These are phyloP conservation scores for Chlamydomonas eustigma DNA, from an alignment of 139 green algal genomes.

Conservation along the genomic window DNA sequence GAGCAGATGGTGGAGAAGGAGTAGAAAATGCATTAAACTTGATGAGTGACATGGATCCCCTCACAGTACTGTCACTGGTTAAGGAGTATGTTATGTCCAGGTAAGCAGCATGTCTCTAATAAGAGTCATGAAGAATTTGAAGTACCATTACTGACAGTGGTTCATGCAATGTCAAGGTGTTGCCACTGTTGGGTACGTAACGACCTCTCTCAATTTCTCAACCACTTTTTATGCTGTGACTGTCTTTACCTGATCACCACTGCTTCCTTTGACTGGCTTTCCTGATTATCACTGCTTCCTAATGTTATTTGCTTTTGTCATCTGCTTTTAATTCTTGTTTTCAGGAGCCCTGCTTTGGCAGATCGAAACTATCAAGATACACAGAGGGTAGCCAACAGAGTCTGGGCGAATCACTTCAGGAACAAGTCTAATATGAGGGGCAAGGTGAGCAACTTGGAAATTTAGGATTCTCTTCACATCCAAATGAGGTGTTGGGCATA, in stretches of 20 bases:
- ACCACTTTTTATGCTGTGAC: too few relatives aligned
- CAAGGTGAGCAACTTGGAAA: constrained; percentile 21
- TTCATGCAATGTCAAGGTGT: too few relatives aligned
- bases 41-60: constrained; percentile 1
- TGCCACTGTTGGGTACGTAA: too few relatives aligned
- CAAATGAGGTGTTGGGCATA: too few relatives aligned
- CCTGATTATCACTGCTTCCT: too few relatives aligned
- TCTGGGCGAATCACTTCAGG: constrained; percentile 39
- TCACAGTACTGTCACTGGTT: constrained; percentile 15
- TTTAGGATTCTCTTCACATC: too few relatives aligned
- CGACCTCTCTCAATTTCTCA: too few relatives aligned
- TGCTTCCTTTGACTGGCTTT: too few relatives aligned
- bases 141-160: too few relatives aligned
- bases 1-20: not conserved
- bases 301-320: not conserved
- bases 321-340: not conserved
- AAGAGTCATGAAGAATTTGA: too few relatives aligned
- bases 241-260: too few relatives aligned
- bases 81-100: constrained; percentile 23
- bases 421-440: constrained; percentile 27
- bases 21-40: not conserved
- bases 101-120: constrained; percentile 5
- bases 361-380: constrained; percentile 24
- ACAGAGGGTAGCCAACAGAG: constrained; percentile 40
- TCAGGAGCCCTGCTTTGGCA: constrained; percentile 12